Percentiles rank a stretch among this genome's conserved stretches.
phyloP scores from a whole-genome alignment of 108 stramenopile genomes.

The Stephanodiscus triporus region DNA sequence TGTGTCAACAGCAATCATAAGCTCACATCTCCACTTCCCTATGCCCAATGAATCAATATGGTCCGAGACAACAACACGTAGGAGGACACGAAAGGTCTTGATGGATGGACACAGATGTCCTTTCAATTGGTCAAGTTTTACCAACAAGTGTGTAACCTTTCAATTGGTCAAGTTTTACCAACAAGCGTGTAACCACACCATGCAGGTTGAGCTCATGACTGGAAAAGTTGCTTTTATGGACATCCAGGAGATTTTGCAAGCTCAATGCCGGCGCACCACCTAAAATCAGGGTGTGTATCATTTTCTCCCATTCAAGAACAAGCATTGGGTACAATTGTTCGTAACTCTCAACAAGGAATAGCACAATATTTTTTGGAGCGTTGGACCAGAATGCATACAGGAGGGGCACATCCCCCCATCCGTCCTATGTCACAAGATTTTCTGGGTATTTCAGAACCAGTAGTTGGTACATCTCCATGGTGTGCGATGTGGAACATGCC shows the following conservation, averaged over 20 bases:
- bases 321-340: not conserved
- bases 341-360: not conserved
- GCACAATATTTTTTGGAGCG: not conserved
- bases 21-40: too few relatives aligned
- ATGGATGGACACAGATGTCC: too few relatives aligned
- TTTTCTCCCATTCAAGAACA: not conserved
- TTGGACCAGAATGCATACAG: not conserved
- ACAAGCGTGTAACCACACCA: too few relatives aligned
- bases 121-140: too few relatives aligned
- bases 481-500: constrained; percentile 4
- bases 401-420: constrained; percentile 4
- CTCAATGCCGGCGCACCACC: not conserved
- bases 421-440: not conserved
- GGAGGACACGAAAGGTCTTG: too few relatives aligned
- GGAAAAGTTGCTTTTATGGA: too few relatives aligned
- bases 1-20: too few relatives aligned
- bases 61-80: too few relatives aligned
- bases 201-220: too few relatives aligned
- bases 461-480: not conserved
- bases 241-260: not conserved
- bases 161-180: too few relatives aligned
- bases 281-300: not conserved
- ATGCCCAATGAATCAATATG: too few relatives aligned
- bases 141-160: too few relatives aligned
- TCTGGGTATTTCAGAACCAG: not conserved